Evolutionary conservation across 2,329 filamentous ascomycete genomes (phyloP), one percentile per base, ranked within the genome.

Genomic region (Fusarium falciforme): DNA sequence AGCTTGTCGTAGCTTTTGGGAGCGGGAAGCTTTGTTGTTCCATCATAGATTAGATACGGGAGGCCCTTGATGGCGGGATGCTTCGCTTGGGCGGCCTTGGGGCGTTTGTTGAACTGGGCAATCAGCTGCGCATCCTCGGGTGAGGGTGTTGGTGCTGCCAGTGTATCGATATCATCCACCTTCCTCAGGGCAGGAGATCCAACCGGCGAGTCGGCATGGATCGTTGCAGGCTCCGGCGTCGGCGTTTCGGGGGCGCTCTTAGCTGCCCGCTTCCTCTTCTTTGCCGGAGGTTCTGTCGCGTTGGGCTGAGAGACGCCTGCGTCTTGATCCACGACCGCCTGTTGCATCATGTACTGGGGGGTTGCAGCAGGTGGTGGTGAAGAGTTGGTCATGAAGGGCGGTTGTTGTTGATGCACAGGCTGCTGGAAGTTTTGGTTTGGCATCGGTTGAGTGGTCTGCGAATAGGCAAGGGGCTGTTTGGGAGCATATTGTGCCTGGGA

Each of bases 1-100:
- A 86, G 78, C 68, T 86, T 85, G 54, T 86, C 85, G 63, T 85
- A 85, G 63, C 83, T 85, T 72, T 86, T 86, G 6, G 84, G 83
- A 1, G 81, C 82, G 71, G 84, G 81, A 55, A 86, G 78, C 68
- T 84, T 85, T n/a, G 82, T 77, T n/a, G 78, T 82, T 3, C 80
- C 83, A 25, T 82, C 80, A 35, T 80, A 83, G 3, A 82, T 77
- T 6, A 86, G 76, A 70, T 83, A 78, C 2, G 83, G 81, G 4
- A 85, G 79, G 4, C 84, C 85, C 36, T 81, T 82, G 33, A 85
- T 81, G 0, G 82, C 71, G 12, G 83, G 84, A 12, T 84, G 82
- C 27, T 80, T 83, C 7, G 78, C 78, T 67, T 85, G 84, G 6
- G 80, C 80, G 31, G 80, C 78, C 61, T 83, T 83, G 27, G 72